Percentiles rank a stretch among this genome's conserved stretches.
Evolutionary conservation across 202 grass and related monocot species (phyloP).

Genomic region (Carex arenaria): DNA sequence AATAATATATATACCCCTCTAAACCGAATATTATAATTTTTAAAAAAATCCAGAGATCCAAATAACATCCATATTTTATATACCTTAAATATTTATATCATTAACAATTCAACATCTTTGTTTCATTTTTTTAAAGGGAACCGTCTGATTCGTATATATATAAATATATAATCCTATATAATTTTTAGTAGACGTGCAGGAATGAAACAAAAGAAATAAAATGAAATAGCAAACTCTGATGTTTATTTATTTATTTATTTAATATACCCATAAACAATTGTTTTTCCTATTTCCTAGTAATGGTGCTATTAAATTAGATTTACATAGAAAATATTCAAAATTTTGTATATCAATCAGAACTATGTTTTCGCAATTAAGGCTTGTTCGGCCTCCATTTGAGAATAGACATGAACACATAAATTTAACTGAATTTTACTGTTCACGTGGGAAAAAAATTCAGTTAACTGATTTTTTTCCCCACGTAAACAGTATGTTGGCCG

Average conservation of each 20-base stretch:
- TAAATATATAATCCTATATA: not conserved
- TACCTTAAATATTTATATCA: not conserved
- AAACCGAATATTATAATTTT: not conserved
- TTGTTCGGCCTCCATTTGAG: too few relatives aligned
- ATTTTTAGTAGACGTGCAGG: not conserved
- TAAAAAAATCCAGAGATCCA: not conserved
- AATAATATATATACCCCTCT: too few relatives aligned
- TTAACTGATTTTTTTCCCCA: too few relatives aligned
- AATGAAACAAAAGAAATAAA: not conserved
- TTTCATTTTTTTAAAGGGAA: not conserved
- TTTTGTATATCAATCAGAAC: not conserved
- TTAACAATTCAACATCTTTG: not conserved
- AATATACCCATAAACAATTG: not conserved
- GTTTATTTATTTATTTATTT: not conserved
- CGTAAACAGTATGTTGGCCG: too few relatives aligned
- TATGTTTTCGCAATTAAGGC: constrained; percentile 8
- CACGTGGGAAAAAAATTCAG: too few relatives aligned
- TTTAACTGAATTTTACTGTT: too few relatives aligned
- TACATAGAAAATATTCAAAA: not conserved
- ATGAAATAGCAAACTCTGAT: not conserved
- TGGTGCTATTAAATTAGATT: not conserved
- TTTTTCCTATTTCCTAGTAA: not conserved
- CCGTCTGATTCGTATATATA: not conserved
- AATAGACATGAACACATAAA: too few relatives aligned
- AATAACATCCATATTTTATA: not conserved